Base-by-base conservation (phyloP, 1,284 basidiomycete species). In the Malassezia globosa region DNA sequence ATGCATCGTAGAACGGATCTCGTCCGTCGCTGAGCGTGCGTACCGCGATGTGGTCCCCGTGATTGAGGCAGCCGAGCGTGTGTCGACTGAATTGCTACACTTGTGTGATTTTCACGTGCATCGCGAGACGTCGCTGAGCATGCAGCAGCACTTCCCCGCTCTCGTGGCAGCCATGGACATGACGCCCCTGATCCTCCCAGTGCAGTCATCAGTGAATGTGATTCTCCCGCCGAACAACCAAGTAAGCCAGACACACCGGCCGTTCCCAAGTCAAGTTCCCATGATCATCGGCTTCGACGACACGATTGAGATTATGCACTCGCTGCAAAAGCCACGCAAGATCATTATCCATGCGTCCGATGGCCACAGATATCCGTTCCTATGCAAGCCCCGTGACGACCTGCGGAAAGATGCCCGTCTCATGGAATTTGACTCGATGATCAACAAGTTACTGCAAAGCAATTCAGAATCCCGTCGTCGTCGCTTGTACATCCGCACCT, bases 371-470 rank as follows among this genome's bases (percentile, higher is more conserved):
- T 96, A 96, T 73, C 83, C 82, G 65, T 97, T 97, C 77, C 77
- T 99, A 13, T 89, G 87, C 58, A 99, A 99, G 73, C 92, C 94
- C 2, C 90, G 90, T 72, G 94, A 99, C 69, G 94, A 99, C 73
- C 76, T 99, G 37, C 80, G 94, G 37, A 99, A 99, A 73, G 94
- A 99, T 66, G 90, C 92, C 0, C 80, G 94, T 7, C 74, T 99
- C 51, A 97, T 97, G 92, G 94, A 97, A 71, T 87, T 97, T 72
- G 90, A 95, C 64, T 81, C 86, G 3, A 92, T 99, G 75, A 92
- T 99, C 76, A 97, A 97, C 76, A 96, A 95, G 72, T 75, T 97
- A 13, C 77, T 99, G 48, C 92, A 92, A 66, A 83, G 85, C 18
- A 87, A 89, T 61, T 88, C 89, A 0, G 72, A 96, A 50, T 88